These are phyloP conservation scores for Nicotiana noctiflora DNA, from an alignment of 257 asterid species.

Conservation along the genomic window DNA sequence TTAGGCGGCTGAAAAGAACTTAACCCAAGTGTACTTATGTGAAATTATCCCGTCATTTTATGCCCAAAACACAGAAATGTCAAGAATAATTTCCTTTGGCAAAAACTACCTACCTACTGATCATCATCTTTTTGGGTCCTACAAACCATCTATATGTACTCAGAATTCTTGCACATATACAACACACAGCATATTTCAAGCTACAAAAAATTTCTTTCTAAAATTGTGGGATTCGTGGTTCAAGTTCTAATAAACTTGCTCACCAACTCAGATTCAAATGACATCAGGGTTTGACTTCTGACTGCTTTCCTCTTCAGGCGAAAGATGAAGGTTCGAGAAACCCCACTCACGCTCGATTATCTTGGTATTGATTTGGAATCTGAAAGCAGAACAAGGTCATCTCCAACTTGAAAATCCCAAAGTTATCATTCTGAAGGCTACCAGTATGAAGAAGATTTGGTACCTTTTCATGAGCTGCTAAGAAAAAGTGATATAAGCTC, in stretches of 20 bases:
- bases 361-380: not conserved
- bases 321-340: not conserved
- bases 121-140: not conserved
- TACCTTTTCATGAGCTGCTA: not conserved
- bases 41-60: not conserved
- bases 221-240: not conserved
- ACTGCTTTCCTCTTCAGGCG: not conserved
- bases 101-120: not conserved
- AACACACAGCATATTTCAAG: not conserved
- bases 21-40: no score
- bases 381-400: not conserved
- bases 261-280: not conserved
- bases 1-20: no score
- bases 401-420: not conserved
- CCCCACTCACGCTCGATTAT: not conserved
- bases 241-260: not conserved
- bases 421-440: not conserved
- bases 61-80: not conserved
- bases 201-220: not conserved
- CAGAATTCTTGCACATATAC: not conserved
- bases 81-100: not conserved
- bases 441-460: not conserved
- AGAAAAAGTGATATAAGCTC: not conserved
- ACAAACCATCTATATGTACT: not conserved
- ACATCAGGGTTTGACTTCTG: not conserved